Evolutionary conservation across 306 rosid genomes (phyloP), one percentile per base, ranked within the genome.

Genomic region (Pterocarpus santalinus): DNA sequence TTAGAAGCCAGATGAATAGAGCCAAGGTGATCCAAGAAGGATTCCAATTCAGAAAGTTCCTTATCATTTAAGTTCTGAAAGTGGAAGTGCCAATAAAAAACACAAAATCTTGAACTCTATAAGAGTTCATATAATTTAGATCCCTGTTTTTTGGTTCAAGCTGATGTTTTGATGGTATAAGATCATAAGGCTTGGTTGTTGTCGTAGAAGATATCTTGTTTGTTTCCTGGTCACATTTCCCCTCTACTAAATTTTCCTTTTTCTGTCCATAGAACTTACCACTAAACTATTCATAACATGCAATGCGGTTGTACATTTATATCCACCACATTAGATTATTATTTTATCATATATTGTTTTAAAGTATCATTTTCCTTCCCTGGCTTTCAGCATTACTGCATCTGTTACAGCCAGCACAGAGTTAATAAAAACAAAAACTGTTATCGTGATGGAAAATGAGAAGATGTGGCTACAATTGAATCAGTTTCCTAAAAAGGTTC

Each of bases 321-420:
- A 43, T 38, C 46, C 57, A 17, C 38, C 39, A 39, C 8, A 11
- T 69, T 49, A 69, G 22, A 75, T 84, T 76, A 35, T 65, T 77
- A 62, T 43, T 61, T 2, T 75, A n/a, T 79, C 65, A 39, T 57
- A 11, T 76, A 56, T 51, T 71, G 36, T 61, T 60, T 66, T 72
- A 35, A 71, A 34, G 17, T 67, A 69, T 80, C 52, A 68, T 80
- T 71, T 72, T 75, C 56, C 7, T 71, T 46, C 51, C 52, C 65
- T 84, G 49, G 68, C 81, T 89, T 73, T 85, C 94, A 92, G 98
- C 87, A 81, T 95, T 78, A 70, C 79, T 73, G 98, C 97, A 86
- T 90, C 97, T 77, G 98, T 95, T 75, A 92, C 94, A 16, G 88
- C 97, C 87, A 90, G 94, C 82, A 92, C 98, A 0, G 97, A 89